phyloP scores from a whole-genome alignment of 2,329 filamentous ascomycete species.

The Coniochaeta pulveracea region DNA sequence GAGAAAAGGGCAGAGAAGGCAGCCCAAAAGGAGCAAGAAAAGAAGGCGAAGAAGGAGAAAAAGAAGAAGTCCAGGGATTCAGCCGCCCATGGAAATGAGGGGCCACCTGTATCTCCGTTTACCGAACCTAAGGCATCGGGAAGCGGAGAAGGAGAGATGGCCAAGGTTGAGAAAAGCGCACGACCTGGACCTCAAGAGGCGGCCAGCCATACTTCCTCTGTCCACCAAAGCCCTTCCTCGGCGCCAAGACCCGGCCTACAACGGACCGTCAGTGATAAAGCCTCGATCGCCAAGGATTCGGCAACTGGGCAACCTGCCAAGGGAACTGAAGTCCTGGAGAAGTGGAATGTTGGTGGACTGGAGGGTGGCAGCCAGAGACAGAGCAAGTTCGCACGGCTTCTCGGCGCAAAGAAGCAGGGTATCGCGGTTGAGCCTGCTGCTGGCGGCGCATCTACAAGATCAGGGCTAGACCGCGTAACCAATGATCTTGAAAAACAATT shows the following conservation, averaged over 20 bases:
- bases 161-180: no score
- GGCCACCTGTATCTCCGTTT: no score
- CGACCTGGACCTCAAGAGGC: no score
- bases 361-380: slow-evolving; percentile 39
- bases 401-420: slow-evolving; percentile 38
- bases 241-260: no score
- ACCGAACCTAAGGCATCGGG: no score
- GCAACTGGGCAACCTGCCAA: slow-evolving; percentile 10
- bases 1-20: slow-evolving; percentile 4
- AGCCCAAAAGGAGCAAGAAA: not conserved
- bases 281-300: slow-evolving; percentile 10
- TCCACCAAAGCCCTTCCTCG: no score
- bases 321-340: slow-evolving; percentile 20
- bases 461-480: slow-evolving; percentile 25
- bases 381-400: slow-evolving; percentile 44
- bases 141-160: no score
- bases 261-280: no score
- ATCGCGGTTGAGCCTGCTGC: slow-evolving; percentile 11
- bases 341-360: slow-evolving; percentile 42
- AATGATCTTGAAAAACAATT: slow-evolving; percentile 46
- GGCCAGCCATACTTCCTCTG: no score
- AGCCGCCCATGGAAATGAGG: slow-evolving; percentile 14
- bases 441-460: no score
- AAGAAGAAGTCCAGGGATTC: slow-evolving; percentile 14
- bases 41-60: slow-evolving; percentile 9